These are phyloP conservation scores for Phlegmacium glaucopus DNA, from an alignment of 768 basidiomycete genomes.

Conservation along the genomic window DNA sequence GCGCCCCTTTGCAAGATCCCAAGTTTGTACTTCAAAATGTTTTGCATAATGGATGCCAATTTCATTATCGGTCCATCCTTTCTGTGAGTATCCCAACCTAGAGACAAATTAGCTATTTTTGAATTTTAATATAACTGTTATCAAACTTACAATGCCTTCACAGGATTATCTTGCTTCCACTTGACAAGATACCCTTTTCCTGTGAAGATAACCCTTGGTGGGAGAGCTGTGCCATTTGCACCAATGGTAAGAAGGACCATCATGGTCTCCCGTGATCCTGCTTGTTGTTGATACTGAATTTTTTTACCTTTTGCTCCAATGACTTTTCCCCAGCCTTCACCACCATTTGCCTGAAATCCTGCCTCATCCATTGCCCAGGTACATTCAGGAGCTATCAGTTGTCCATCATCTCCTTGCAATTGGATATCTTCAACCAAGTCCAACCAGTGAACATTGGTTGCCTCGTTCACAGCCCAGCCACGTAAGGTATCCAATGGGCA, in stretches of 20 bases:
- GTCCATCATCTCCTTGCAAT: slow-evolving; percentile 14
- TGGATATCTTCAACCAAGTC: slow-evolving; percentile 25
- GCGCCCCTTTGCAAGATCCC: slow-evolving; percentile 30
- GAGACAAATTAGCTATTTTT: slow-evolving; percentile 3
- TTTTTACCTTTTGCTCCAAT: slow-evolving; percentile 8
- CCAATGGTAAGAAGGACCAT: slow-evolving; percentile 41
- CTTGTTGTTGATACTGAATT: slow-evolving; percentile 30
- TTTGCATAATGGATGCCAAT: slow-evolving; percentile 32
- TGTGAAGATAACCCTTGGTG: slow-evolving; percentile 32
- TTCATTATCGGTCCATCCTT: slow-evolving; percentile 37
- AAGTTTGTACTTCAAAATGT: slow-evolving; percentile 37
- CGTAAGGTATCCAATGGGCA: slow-evolving; percentile 29
- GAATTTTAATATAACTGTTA: slow-evolving; percentile 1
- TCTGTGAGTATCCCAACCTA: slow-evolving; percentile 29
- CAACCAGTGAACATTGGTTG: slow-evolving; percentile 31
- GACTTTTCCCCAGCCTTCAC: not conserved
- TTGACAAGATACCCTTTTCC: slow-evolving; percentile 23
- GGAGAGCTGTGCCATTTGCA: slow-evolving; percentile 27
- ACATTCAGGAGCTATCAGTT: slow-evolving; percentile 8
- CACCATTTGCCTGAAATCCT: not conserved
- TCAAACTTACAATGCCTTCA: slow-evolving; percentile 18
- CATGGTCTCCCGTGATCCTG: slow-evolving; percentile 33
- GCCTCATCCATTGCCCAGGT: slow-evolving; percentile 4
- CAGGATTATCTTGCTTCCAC: slow-evolving; percentile 27
- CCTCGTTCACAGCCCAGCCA: slow-evolving; percentile 33